Percentiles rank a stretch among this genome's conserved stretches.
phyloP scores from a whole-genome alignment of 2,329 filamentous ascomycete genomes.

The Biscogniauxia mediterranea region DNA sequence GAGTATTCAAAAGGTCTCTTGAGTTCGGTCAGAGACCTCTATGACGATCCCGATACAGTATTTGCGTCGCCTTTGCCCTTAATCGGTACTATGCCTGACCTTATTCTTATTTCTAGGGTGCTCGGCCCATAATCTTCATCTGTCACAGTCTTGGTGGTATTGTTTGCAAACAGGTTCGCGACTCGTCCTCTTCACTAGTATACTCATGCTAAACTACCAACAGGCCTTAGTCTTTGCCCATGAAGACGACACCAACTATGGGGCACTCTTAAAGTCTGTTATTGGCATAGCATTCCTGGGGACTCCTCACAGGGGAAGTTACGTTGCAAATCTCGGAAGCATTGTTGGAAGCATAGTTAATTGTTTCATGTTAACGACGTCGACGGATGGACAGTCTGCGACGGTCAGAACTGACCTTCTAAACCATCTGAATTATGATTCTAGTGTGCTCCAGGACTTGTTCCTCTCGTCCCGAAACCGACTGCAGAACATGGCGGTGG shows the following conservation, averaged over 20 bases:
- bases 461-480: conserved; percentile 15
- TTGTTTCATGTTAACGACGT: neutral
- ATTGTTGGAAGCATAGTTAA: conserved; percentile 10
- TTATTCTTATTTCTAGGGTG: neutral
- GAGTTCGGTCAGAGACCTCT: conserved; percentile 10
- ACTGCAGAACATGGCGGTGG: conserved; percentile 15
- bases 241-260: conserved; percentile 12
- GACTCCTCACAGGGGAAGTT: conserved; percentile 33
- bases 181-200: neutral
- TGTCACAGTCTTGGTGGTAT: conserved; percentile 32
- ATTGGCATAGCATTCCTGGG: conserved; percentile 31
- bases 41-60: conserved; percentile 9
- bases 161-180: conserved; percentile 28
- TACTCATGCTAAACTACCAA: neutral
- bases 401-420: conserved; percentile 26
- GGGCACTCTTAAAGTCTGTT: conserved; percentile 14
- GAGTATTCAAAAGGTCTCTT: conserved; percentile 19
- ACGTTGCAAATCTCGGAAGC: conserved; percentile 20
- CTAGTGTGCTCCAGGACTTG: conserved; percentile 18
- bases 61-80: conserved; percentile 1
- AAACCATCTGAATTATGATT: conserved; percentile 14
- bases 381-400: neutral
- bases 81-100: conserved; percentile 11
- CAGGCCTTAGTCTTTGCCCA: conserved; percentile 25
- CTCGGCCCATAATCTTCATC: conserved; percentile 25